phyloP scores from a whole-genome alignment of 139 green algal genomes.

The Eudorina sp. region DNA sequence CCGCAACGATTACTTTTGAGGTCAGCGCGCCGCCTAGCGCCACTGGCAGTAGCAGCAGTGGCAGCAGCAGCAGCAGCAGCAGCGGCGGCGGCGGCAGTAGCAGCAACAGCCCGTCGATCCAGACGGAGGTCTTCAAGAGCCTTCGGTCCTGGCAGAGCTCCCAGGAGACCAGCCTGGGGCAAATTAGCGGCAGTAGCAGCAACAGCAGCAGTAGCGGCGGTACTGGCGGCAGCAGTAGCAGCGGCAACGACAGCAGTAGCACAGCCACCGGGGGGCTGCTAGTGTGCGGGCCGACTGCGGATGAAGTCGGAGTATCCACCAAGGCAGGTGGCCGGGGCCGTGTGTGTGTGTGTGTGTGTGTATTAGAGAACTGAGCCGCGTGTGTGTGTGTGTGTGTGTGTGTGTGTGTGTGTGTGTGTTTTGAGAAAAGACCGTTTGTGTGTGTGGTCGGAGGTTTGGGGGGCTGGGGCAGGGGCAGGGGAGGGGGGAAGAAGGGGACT shows the following conservation, averaged over 20 bases:
- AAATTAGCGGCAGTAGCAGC: background rate
- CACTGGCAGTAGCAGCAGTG: background rate
- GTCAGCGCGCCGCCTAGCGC: background rate
- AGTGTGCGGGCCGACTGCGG: background rate
- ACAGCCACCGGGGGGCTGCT: background rate
- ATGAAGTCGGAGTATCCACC: slow-evolving; percentile 25
- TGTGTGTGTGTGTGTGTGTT: no score
- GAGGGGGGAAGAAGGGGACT: no score
- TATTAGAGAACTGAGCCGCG: no score
- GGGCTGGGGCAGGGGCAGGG: background rate
- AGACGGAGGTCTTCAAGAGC: slow-evolving; percentile 3
- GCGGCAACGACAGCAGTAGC: no score
- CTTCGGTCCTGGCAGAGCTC: slow-evolving; percentile 16
- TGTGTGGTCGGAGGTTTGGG: background rate
- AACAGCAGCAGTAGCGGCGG: background rate
- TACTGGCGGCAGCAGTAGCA: no score
- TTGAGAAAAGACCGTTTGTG: background rate
- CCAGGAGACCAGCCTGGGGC: background rate
- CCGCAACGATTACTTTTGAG: background rate
- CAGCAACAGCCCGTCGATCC: background rate
- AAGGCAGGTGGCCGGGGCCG: no score
- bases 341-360: no score
- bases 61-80: background rate
- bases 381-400: no score
- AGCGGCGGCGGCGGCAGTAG: background rate